phyloP scores from a whole-genome alignment of 371 early-diverging fungal genomes.

The Mortierella polycephala region DNA sequence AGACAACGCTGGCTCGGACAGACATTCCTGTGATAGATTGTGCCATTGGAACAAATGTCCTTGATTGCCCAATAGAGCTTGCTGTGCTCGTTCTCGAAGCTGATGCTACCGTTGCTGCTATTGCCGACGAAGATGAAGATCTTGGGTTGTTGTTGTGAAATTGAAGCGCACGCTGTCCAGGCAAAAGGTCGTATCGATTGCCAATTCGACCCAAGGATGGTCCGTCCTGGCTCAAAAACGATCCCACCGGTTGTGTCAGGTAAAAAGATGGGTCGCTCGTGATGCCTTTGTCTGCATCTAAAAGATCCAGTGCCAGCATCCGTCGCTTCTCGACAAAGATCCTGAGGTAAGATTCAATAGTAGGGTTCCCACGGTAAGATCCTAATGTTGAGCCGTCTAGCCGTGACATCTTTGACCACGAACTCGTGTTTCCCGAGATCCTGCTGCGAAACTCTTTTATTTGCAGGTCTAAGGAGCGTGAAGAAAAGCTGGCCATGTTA shows the following conservation, averaged over 20 bases:
- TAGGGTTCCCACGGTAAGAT: conserved; percentile 3
- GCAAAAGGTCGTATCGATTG: too few species aligned
- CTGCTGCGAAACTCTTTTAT: conserved; percentile 21
- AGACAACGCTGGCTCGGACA: conserved; percentile 20
- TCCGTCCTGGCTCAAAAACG: neutral
- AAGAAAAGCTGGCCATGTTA: neutral
- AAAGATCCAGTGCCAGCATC: conserved; percentile 15
- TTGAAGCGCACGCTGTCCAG: too few species aligned
- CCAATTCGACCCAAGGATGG: too few species aligned
- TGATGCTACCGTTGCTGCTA: neutral
- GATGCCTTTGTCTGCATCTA: conserved; percentile 24
- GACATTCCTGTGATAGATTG: conserved; percentile 11
- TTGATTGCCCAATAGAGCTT: neutral
- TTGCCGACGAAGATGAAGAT: too few species aligned
- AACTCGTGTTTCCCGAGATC: conserved; percentile 14
- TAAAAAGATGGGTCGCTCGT: conserved; percentile 19
- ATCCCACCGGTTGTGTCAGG: conserved; percentile 1
- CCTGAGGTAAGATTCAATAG: conserved; percentile 2
- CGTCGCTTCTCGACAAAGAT: conserved; percentile 17
- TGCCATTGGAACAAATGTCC: neutral
- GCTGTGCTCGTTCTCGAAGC: neutral
- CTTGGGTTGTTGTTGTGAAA: too few species aligned
- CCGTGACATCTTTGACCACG: conserved; percentile 16
- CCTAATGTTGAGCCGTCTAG: conserved; percentile 16
- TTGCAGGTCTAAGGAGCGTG: conserved; percentile 12